These are phyloP conservation scores for Zychaea mexicana DNA, from an alignment of 371 early-diverging fungal genomes.

Conservation along the genomic window DNA sequence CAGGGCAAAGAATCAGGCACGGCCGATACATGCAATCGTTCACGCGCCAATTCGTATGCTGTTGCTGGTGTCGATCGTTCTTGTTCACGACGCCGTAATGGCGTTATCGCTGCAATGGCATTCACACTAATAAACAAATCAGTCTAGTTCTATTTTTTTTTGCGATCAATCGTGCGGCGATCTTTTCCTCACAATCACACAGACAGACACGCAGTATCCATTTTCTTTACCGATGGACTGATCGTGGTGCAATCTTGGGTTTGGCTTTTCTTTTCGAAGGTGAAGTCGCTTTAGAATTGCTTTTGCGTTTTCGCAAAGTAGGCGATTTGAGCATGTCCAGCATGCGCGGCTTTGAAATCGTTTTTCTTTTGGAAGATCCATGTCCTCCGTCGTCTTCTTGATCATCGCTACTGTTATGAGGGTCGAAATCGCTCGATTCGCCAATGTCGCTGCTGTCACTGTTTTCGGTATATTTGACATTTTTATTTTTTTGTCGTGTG, in stretches of 20 bases:
- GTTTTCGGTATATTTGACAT: slow-evolving; percentile 1
- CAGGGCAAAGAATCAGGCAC: slow-evolving; percentile 91
- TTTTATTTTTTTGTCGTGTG: background rate
- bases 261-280: slow-evolving; percentile 1
- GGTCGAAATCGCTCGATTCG: background rate
- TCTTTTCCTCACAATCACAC: background rate
- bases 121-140: slow-evolving; percentile 14
- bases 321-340: background rate
- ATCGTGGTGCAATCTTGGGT: slow-evolving; percentile 5
- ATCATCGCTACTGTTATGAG: background rate
- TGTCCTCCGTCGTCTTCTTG: background rate
- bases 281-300: background rate
- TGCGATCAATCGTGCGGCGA: background rate
- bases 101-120: slow-evolving; percentile 4
- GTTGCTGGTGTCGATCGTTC: slow-evolving; percentile 20
- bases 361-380: background rate
- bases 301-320: background rate
- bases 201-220: background rate
- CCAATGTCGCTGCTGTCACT: background rate
- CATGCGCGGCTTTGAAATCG: background rate
- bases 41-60: slow-evolving; percentile 70
- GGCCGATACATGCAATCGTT: slow-evolving; percentile 84
- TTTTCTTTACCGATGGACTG: slow-evolving; percentile 9
- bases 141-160: too few species aligned
- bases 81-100: slow-evolving; percentile 16